Evolutionary conservation across 139 green algal genomes (phyloP), one percentile per base, ranked within the genome.

Genomic region (Gonium pectorale): DNA sequence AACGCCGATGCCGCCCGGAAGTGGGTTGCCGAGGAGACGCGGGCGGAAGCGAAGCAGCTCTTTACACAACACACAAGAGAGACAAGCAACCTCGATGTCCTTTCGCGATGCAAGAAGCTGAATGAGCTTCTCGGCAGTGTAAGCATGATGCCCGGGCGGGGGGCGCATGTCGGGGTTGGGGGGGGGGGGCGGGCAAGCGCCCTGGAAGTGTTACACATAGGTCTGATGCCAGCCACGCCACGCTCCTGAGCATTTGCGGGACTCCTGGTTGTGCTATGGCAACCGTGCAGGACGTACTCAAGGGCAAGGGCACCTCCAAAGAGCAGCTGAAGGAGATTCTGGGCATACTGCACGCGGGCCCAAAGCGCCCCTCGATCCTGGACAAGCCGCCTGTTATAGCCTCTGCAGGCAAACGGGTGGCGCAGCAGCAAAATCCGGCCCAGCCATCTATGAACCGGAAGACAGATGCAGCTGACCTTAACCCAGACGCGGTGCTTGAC

Each of bases 281-380:
- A 64, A 64, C 31, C 31, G 41, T 31, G 33, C 68, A 87, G 81
- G 81, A 87, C 56, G 56, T 87, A 6, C 69, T 87, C 24, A 62
- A 43, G 13, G 79, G 79, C 37, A 80, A 87, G 33, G 81, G 81
- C 7, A 56, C 62, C 17, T 49, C 59, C 35, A 87, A 81, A 27
- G 81, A n/a, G 40, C 81, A 87, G 81, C 54, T 87, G 1, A 87
- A 87, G 69, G 81, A 87, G 38, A 87, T 87, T 9, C 43, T 87
- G 26, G 67, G 67, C 9, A 81, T 87, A 4, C 43, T 87, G 22
- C 67, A 87, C 5, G 41, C 81, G 49, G 80, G 80, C 1, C 81
- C 81, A 0, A 81, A 81, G 44, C 81, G 81, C 5, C 81, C 81
- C 9, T 67, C 67, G 2, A 75, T 74, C 26, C 74, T 87, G 8